Conservation (phyloP, 805 yeast genomes). For the Candida berthetii region DNA sequence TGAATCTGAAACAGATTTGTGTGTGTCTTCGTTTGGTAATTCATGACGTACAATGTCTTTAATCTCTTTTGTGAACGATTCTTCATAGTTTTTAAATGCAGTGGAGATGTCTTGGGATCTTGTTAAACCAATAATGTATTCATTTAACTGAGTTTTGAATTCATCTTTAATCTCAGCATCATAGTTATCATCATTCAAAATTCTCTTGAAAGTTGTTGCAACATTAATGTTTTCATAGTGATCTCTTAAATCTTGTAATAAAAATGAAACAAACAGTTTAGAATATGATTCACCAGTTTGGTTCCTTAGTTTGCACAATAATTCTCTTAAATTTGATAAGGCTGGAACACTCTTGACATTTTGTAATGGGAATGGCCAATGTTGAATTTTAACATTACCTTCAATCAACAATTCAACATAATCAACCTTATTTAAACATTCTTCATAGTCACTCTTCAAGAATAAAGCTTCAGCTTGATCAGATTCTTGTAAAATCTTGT, state of each 20-base stretch:
- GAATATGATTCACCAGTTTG: slow-evolving; percentile 68
- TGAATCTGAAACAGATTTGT: slow-evolving; percentile 11
- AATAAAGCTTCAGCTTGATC: slow-evolving; percentile 43
- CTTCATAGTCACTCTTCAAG: slow-evolving; percentile 37
- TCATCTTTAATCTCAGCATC: slow-evolving; percentile 32
- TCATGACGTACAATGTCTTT: slow-evolving; percentile 63
- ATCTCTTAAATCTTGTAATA: slow-evolving; percentile 54
- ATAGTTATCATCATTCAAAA: slow-evolving; percentile 25
- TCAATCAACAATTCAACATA: slow-evolving; percentile 49
- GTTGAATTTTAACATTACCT: slow-evolving; percentile 37
- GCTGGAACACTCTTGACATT: slow-evolving; percentile 25
- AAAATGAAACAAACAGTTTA: slow-evolving; percentile 43
- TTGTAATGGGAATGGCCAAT: slow-evolving; percentile 35
- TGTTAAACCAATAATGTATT: slow-evolving; percentile 47
- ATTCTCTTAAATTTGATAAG: slow-evolving; percentile 35
- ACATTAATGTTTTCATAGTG: slow-evolving; percentile 47
- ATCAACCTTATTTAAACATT: slow-evolving; percentile 52
- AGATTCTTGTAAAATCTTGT: slow-evolving; percentile 35
- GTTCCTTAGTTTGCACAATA: slow-evolving; percentile 47
- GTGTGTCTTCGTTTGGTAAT: slow-evolving; percentile 45
- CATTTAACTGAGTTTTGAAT: slow-evolving; percentile 37
- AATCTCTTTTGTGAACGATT: slow-evolving; percentile 59
- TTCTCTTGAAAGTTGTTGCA: slow-evolving; percentile 43
- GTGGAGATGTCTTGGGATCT: slow-evolving; percentile 54
- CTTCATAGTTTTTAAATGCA: slow-evolving; percentile 64